Base-by-base conservation (phyloP, 345 rosid species). In the Tarenaya hassleriana region DNA sequence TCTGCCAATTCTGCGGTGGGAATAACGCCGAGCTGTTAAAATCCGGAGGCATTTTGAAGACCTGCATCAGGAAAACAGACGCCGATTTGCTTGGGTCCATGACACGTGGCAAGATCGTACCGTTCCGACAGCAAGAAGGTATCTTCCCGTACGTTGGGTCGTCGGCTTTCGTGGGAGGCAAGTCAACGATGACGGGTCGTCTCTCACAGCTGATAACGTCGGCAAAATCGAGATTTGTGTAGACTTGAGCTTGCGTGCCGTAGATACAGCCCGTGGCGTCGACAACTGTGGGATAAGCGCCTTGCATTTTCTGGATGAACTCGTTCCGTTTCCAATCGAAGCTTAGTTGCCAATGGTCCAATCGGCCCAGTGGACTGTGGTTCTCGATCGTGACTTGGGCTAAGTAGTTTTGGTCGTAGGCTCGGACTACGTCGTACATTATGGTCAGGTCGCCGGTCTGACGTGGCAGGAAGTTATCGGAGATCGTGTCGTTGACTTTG, bases 281-380 rank as follows among this genome's bases (percentile, higher is more conserved):
- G 31, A 86, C 88, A 24, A 76, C 63, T 11, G 48, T 65, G 4
- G 98, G 95, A 71, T 88, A 92, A 14, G 96, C 98, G 16, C 98
- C 98, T 62, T 81, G 87, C 94, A 92, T 83, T 13, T 77, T 11
- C 14, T 63, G 55, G 56, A 92, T 85, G 59, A 92, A 92, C 52
- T 92, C 98, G 20, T 79, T 83, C 17, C 56, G 70, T 81, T 69
- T 88, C 98, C 98, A 92, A 51, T 92, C 94, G 72, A 88, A 92
- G 69, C 96, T 92, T 45, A 92, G 70, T 43, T 88, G 74, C 98
- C 98, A 92, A 64, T 85, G 77, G 70, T 92, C 98, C 10, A 92
- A 90, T 21, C 98, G 94, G 14, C 96, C 96, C 6, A 92, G 75
- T 7, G 94, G 86, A 39, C 88, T 88, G 60, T 81, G 86, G 77